These are phyloP conservation scores for Dalechampia spathulata DNA, from an alignment of 441 rosid species.

Conservation along the genomic window DNA sequence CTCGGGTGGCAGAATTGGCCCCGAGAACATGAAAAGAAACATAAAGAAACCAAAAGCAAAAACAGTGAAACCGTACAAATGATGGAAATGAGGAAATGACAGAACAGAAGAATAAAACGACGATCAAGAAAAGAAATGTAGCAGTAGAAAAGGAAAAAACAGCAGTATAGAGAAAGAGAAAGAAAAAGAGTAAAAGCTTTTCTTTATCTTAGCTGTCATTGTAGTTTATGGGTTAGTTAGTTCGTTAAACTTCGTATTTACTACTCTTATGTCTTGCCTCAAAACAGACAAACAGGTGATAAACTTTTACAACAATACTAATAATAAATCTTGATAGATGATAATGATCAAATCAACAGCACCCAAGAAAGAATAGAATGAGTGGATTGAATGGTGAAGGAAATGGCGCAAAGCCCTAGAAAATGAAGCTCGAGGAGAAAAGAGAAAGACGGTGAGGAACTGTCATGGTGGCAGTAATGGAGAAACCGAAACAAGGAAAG, in stretches of 20 bases:
- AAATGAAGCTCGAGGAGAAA: slow-evolving; percentile 16
- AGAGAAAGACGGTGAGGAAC: background rate
- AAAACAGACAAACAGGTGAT: slow-evolving; percentile 32
- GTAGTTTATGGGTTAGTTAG: background rate
- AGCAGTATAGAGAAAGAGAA: background rate
- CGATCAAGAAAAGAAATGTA: slow-evolving; percentile 1
- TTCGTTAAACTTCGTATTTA: background rate
- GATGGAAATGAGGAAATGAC: slow-evolving; percentile 16
- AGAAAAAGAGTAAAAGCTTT: background rate
- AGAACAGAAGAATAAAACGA: slow-evolving; percentile 13
- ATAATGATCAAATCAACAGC: background rate
- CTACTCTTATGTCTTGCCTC: slow-evolving; percentile 22
- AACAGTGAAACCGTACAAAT: background rate
- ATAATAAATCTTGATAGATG: background rate
- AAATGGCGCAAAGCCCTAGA: slow-evolving; percentile 2
- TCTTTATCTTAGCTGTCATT: background rate
- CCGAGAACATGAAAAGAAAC: background rate
- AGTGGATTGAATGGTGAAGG: background rate
- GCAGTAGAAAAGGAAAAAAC: background rate
- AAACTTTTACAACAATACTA: slow-evolving; percentile 6
- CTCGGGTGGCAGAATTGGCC: too few species aligned
- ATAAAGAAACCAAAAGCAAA: background rate
- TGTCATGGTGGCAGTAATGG: background rate
- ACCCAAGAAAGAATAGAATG: background rate
- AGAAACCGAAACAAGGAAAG: slow-evolving; percentile 16